Evolutionary conservation across 2,329 filamentous ascomycete genomes (phyloP).

Genomic region (Capronia coronata): DNA sequence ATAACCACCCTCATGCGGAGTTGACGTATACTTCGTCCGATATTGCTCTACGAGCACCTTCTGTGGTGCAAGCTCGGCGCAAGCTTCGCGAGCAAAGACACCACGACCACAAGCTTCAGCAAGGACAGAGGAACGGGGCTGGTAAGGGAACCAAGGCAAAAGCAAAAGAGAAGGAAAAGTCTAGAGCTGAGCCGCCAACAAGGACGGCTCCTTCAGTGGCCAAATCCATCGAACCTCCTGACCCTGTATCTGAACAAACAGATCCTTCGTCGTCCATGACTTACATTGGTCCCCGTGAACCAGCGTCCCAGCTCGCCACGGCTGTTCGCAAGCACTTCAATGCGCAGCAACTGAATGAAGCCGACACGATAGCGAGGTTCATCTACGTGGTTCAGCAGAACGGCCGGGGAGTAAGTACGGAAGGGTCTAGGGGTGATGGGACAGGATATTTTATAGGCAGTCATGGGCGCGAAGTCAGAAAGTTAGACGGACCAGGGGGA

Average conservation of each 20-base stretch:
- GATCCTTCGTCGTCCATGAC: constrained; percentile 9
- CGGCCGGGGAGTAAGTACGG: constrained; percentile 17
- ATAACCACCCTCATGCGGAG: constrained; percentile 41
- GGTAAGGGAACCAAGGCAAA: constrained; percentile 5
- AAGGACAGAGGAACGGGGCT: constrained; percentile 14
- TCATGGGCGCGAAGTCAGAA: constrained; percentile 24
- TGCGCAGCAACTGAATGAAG: constrained; percentile 41
- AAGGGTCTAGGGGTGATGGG: constrained; percentile 26
- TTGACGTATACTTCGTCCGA: constrained; percentile 41
- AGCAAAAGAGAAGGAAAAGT: constrained; percentile 7
- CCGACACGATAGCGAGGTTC: constrained; percentile 44
- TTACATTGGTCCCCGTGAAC: constrained; percentile 14
- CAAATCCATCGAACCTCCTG: constrained; percentile 16
- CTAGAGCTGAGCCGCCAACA: constrained; percentile 1
- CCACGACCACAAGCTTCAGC: constrained; percentile 17
- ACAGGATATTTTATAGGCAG: constrained; percentile 26
- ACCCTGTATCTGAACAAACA: constrained; percentile 8
- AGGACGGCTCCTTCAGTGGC: constrained; percentile 12
- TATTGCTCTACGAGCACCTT: constrained; percentile 41
- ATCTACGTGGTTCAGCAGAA: constrained; percentile 45
- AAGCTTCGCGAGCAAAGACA: constrained; percentile 23
- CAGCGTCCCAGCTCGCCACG: constrained; percentile 32
- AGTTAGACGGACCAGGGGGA: constrained; percentile 21
- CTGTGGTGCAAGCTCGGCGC: constrained; percentile 38
- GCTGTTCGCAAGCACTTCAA: constrained; percentile 45